phyloP scores from a whole-genome alignment of 345 rosid species.

The Citrus australasica region DNA sequence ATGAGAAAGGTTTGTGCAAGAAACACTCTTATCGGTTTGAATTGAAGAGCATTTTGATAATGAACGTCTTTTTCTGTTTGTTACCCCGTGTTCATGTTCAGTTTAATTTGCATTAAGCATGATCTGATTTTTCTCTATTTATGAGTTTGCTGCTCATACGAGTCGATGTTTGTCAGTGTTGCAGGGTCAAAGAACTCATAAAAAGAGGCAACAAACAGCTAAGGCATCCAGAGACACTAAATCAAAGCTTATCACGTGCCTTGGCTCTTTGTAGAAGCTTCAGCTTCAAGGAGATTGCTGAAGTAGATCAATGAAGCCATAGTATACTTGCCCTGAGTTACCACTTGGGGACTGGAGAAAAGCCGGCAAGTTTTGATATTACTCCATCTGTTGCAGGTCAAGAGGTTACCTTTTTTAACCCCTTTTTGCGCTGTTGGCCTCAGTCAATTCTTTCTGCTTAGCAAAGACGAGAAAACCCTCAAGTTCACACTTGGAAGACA shows the following conservation, averaged over 20 bases:
- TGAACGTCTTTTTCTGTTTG: not conserved
- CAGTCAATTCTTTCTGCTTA: not conserved
- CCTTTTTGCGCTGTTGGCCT: not conserved
- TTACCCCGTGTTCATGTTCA: not conserved
- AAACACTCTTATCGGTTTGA: not conserved
- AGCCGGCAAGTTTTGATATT: not conserved
- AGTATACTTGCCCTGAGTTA: not conserved
- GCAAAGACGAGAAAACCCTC: not conserved
- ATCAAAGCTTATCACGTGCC: not conserved
- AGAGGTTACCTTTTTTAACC: not conserved
- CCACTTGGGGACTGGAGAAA: not conserved
- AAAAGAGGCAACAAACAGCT: not conserved
- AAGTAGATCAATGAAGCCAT: not conserved
- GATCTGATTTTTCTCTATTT: not conserved
- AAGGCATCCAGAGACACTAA: not conserved
- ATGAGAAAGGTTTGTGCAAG: not conserved
- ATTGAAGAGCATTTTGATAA: not conserved
- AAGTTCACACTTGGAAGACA: not conserved
- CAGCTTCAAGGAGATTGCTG: not conserved
- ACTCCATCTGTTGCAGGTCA: not conserved
- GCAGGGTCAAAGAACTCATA: conserved; percentile 3
- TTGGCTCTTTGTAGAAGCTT: not conserved
- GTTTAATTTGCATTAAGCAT: not conserved
- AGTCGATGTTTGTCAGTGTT: conserved; percentile 4
- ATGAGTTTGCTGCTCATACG: not conserved